Base-by-base conservation (phyloP, 129 eudicot genomes). In the Calendula officinalis region DNA sequence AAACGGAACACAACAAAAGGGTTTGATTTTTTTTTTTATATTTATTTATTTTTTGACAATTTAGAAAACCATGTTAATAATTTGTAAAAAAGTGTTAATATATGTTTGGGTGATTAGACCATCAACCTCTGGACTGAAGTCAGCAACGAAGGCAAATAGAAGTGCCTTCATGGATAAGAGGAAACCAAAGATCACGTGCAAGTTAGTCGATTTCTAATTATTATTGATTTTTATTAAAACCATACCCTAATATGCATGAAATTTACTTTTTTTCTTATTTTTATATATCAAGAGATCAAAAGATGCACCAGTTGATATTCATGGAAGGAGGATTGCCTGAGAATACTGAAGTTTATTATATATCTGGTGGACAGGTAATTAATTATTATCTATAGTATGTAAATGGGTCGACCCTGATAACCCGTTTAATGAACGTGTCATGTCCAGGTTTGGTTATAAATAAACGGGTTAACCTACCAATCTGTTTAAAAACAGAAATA, bases 321-420 rank as follows among this genome's bases (percentile, higher is more conserved):
- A 82, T 82, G 73, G 77, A 81, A 36, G 80, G 73, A 63, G 84
- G 78, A 15, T 68, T 90, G 56, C 92, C 95, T 8, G 88, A 90
- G 30, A 86, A 88, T 48, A 64, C 82, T 27, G 85, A 63, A 77
- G 69, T 90, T 15, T 62, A 62, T 34, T 90, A 90, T 61, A 83
- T 71, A 67, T 78, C 82, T 77, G 51, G 66, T 56, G 92, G 95
- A 64, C n/a, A 84, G 97, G 97, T 90, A 47, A 46, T n/a, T n/a
- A n/a, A n/a, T 61, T 50, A 49, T 6, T 35, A 27, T 42, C 68
- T 9, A 30, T 22, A 22, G 30, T 22, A 22, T 22, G 30, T 22
- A 22, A 22, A 22, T 2, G 30, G 2, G 30, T 22, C 30, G 30
- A 22, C 30, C 30, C 30, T 22, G 30, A 22, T 22, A 22, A 22